phyloP scores from a whole-genome alignment of 306 rosid genomes.

The Quercus agrifolia region DNA sequence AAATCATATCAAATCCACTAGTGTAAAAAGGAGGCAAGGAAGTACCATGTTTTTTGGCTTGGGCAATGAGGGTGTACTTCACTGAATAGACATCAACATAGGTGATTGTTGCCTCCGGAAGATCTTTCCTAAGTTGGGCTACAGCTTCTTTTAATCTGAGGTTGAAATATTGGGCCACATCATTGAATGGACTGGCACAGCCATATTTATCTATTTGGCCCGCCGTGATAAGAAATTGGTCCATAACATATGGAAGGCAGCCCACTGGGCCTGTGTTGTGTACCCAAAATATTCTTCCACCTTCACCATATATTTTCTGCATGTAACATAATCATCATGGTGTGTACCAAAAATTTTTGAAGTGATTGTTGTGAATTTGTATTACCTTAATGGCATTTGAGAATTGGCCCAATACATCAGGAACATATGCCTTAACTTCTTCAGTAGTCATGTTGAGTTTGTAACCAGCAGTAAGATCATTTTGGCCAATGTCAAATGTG shows the following conservation, averaged over 20 bases:
- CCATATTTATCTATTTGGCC: constrained; percentile 57
- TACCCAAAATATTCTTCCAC: constrained; percentile 41
- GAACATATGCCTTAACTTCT: constrained; percentile 36
- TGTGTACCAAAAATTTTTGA: too few relatives aligned
- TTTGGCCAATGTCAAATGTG: constrained; percentile 80
- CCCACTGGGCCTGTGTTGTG: constrained; percentile 53
- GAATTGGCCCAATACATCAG: constrained; percentile 23
- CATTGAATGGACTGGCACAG: constrained; percentile 50
- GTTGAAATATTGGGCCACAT: constrained; percentile 66
- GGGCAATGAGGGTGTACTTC: constrained; percentile 64
- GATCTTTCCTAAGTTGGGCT: constrained; percentile 44
- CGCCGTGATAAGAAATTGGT: constrained; percentile 4
- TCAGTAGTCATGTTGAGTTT: constrained; percentile 53
- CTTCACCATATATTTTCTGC: constrained; percentile 22
- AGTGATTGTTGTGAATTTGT: neutral
- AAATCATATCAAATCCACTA: neutral
- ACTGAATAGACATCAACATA: constrained; percentile 72
- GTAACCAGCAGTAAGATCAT: constrained; percentile 68
- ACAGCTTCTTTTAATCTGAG: constrained; percentile 29
- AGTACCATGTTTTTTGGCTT: constrained; percentile 51
- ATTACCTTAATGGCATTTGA: constrained; percentile 19
- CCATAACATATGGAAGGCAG: constrained; percentile 35
- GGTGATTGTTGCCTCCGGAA: constrained; percentile 63
- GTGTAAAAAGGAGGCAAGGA: neutral
- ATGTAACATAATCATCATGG: neutral